A percentile compares a stretch with the other conserved stretches of the same genome.
Evolutionary conservation across 2,329 filamentous ascomycete species (phyloP).

Genomic region (Penicillium sp.): DNA sequence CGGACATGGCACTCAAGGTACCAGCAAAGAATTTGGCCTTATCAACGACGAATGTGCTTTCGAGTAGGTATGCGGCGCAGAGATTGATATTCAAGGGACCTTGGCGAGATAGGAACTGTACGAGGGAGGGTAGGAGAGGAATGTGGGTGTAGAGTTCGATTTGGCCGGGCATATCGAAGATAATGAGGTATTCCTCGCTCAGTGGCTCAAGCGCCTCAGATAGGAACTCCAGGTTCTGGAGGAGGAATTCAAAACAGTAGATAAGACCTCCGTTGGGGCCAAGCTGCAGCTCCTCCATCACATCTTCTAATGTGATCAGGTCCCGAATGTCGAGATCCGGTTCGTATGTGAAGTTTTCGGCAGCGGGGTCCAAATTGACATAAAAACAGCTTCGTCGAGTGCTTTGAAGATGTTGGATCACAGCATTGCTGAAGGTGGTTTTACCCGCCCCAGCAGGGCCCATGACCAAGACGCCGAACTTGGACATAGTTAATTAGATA

Average conservation of each 20-base stretch:
- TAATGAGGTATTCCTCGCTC: slow-evolving; percentile 93
- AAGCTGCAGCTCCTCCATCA: slow-evolving; percentile 91
- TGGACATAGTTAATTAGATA: slow-evolving; percentile 65
- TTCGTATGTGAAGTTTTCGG: slow-evolving; percentile 86
- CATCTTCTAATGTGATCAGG: slow-evolving; percentile 88
- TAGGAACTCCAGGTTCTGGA: slow-evolving; percentile 91
- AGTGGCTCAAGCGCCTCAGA: slow-evolving; percentile 80
- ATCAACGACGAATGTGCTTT: slow-evolving; percentile 94
- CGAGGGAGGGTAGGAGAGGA: slow-evolving; percentile 81
- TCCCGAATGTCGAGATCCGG: slow-evolving; percentile 96
- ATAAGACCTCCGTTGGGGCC: slow-evolving; percentile 92
- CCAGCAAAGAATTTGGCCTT: slow-evolving; percentile 97
- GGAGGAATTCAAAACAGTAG: slow-evolving; percentile 94
- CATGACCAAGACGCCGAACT: slow-evolving; percentile 94
- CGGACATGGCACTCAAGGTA: slow-evolving; percentile 93
- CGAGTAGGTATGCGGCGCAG: slow-evolving; percentile 90
- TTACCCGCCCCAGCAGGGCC: slow-evolving; percentile 95
- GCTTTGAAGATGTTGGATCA: slow-evolving; percentile 90
- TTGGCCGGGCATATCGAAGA: slow-evolving; percentile 98
- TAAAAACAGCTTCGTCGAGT: slow-evolving; percentile 95
- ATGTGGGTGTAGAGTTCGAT: slow-evolving; percentile 99
- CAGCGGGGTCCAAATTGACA: slow-evolving; percentile 96
- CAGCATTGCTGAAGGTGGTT: slow-evolving; percentile 90
- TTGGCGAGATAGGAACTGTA: slow-evolving; percentile 75
- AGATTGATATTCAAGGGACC: slow-evolving; percentile 86